Evolutionary conservation across 805 yeast genomes (phyloP).

Genomic region (Kodamaea kakaduensis): DNA sequence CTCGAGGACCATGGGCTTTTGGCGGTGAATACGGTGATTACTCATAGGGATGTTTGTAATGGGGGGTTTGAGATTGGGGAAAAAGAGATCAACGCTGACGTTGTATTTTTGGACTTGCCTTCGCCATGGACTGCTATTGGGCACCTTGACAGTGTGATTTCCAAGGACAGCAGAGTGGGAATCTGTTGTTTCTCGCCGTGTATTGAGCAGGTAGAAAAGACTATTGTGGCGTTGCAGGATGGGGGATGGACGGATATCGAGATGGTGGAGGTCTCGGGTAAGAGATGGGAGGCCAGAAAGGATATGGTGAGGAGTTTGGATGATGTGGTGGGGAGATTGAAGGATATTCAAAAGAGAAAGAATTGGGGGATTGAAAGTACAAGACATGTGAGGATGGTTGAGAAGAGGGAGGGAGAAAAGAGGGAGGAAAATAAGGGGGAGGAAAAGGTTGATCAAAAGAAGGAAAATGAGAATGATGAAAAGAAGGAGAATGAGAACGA

Average conservation of each 20-base stretch:
- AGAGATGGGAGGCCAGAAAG: slow-evolving; percentile 84
- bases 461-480: slow-evolving; percentile 15
- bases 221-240: slow-evolving; percentile 68
- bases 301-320: slow-evolving; percentile 78
- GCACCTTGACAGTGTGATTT: slow-evolving; percentile 57
- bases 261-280: slow-evolving; percentile 86
- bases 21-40: slow-evolving; percentile 52
- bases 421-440: slow-evolving; percentile 15
- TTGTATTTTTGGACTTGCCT: slow-evolving; percentile 87
- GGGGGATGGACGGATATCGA: slow-evolving; percentile 84
- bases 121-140: slow-evolving; percentile 97
- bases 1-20: slow-evolving; percentile 67
- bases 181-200: slow-evolving; percentile 98
- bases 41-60: slow-evolving; percentile 90
- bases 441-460: slow-evolving; percentile 12
- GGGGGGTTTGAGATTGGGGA: slow-evolving; percentile 66
- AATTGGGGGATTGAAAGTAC: slow-evolving; percentile 58
- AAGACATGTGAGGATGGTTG: slow-evolving; percentile 36
- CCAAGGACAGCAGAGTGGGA: slow-evolving; percentile 51
- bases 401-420: slow-evolving; percentile 17
- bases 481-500: slow-evolving; percentile 14
- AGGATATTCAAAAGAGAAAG: slow-evolving; percentile 72
- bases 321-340: slow-evolving; percentile 72
- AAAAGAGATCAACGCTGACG: slow-evolving; percentile 55
- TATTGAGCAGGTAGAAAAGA: slow-evolving; percentile 90